These are phyloP conservation scores for Chlamydomonas eustigma DNA, from an alignment of 139 green algal species.

Conservation along the genomic window DNA sequence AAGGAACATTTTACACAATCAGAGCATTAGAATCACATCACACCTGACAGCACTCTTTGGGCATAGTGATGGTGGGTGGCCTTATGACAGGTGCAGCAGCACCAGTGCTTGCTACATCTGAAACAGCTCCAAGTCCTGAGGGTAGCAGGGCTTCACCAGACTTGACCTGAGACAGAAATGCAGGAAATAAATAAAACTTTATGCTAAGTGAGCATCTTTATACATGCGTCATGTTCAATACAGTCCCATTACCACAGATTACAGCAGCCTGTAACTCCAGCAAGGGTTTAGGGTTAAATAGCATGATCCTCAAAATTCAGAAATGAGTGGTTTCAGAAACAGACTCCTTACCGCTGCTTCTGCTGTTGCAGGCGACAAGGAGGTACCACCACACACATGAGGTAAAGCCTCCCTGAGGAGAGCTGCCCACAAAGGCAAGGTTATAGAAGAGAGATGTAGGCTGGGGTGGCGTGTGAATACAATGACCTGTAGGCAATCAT, in stretches of 20 bases:
- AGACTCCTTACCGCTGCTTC: not conserved
- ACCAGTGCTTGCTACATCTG: not conserved
- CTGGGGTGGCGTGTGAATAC: constrained; percentile 3
- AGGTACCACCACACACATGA: not conserved
- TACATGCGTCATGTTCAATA: too few species aligned
- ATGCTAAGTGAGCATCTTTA: too few species aligned
- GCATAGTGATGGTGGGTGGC: not conserved
- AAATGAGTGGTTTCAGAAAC: too few species aligned
- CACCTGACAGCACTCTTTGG: constrained; percentile 6
- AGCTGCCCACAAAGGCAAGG: not conserved
- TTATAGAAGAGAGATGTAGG: constrained; percentile 1
- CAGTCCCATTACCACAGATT: too few species aligned
- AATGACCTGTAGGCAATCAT: too few species aligned
- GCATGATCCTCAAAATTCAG: too few species aligned
- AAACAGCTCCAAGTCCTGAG: not conserved
- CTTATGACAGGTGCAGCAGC: not conserved
- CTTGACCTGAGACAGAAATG: not conserved
- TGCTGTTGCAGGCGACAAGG: not conserved
- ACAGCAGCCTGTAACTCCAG: too few species aligned
- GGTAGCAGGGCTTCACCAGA: not conserved
- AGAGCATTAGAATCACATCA: too few species aligned
- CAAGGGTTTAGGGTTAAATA: too few species aligned
- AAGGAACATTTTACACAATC: too few species aligned
- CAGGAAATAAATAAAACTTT: too few species aligned
- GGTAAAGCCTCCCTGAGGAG: constrained; percentile 1